Evolutionary conservation across 805 yeast genomes (phyloP), one percentile per base, ranked within the genome.

Genomic region (Priceomyces medius): DNA sequence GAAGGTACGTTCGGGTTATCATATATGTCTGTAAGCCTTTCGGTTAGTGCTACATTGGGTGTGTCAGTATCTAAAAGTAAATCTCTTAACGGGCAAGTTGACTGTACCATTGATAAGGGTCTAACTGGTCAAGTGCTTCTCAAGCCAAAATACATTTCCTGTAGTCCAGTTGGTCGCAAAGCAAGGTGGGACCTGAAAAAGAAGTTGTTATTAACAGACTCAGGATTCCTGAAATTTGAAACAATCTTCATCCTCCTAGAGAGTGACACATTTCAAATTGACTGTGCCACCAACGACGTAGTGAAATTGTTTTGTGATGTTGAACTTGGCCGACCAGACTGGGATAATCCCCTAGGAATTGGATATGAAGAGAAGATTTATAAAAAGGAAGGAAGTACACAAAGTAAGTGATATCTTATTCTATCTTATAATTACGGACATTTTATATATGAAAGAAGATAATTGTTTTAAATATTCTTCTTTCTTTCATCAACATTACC

Each of bases 401-500:
- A 9, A 21, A 21, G 8, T 9, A 18, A n/a, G 32, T 26, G 20
- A 35, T 21, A 6, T 31, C 21, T 31, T 31, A 21, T 13, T 35
- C 38, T 20, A 24, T 35, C 5, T 33, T 21, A 19, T 35, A 21
- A 14, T 16, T 13, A 35, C 19, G 18, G n/a, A 14, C 23, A 18
- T 17, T 3, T 12, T 32, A 18, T 32, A 24, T 8, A 21, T 23
- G 24, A 21, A 31, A 20, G n/a, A 21, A n/a, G n/a, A 26, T 27
- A 26, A 6, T 21, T 12, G 17, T 7, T 23, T 37, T 49, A 51
- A 29, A 42, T 35, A 43, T 63, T 57, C 48, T 66, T 66, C 56
- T 63, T 65, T 21, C 35, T 43, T 16, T 31, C 21, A 42, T 63
- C 54, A 29, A 56, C 54, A 17, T 54, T 57, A 38, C 69, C 60